phyloP scores from a whole-genome alignment of 352 stramenopile genomes.

The Stramenopiles sp. region DNA sequence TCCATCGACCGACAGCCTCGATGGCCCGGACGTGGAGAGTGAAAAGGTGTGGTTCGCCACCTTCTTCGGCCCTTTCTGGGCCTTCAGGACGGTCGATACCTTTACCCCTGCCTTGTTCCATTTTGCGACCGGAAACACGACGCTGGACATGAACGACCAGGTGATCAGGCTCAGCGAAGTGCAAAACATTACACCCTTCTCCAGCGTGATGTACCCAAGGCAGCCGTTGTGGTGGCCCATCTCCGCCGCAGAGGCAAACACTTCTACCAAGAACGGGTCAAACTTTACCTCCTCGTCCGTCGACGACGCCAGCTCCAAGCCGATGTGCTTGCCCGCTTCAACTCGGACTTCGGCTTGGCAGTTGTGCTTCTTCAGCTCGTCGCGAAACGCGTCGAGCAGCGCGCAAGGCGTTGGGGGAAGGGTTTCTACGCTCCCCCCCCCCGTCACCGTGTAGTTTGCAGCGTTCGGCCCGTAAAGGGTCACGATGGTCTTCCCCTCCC shows the following conservation, averaged over 20 bases:
- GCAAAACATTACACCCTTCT: neutral
- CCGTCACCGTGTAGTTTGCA: neutral
- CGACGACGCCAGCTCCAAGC: neutral
- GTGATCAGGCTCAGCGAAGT: neutral
- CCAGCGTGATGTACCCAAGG: neutral
- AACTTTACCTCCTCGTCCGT: too few species aligned
- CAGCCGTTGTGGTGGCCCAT: neutral
- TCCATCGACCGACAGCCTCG: conserved; percentile 12
- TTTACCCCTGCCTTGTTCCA: neutral
- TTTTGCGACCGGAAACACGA: neutral
- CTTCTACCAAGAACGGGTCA: neutral
- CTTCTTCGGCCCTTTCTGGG: neutral
- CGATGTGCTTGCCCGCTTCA: neutral
- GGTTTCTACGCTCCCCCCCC: neutral
- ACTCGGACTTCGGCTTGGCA: neutral
- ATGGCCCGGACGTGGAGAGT: neutral
- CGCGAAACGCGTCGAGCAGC: neutral
- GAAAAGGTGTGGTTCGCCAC: neutral
- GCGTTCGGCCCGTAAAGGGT: neutral
- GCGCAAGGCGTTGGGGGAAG: neutral
- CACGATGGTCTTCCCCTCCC: neutral
- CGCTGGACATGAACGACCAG: neutral
- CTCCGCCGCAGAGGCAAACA: neutral
- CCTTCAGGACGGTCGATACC: neutral
- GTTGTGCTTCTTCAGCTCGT: neutral